phyloP scores from a whole-genome alignment of 208 protist genomes.

The Leishmania lainsoni region DNA sequence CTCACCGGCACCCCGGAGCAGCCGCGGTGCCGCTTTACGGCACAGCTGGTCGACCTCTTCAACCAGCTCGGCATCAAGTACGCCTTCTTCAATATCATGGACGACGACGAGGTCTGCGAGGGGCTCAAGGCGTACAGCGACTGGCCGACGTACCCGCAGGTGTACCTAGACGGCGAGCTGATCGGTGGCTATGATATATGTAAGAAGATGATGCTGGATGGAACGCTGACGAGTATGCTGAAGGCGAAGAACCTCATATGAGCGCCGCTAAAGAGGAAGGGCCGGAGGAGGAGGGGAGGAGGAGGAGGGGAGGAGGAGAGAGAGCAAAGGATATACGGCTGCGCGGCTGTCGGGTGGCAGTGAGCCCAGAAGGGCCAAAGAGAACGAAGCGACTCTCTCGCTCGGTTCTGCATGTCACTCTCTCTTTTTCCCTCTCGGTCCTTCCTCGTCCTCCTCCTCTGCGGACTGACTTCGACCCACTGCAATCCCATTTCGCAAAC shows the following conservation, averaged over 20 bases:
- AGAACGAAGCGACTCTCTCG: background rate
- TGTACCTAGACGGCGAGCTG: constrained; percentile 92
- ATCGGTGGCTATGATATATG: constrained; percentile 92
- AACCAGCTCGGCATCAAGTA: constrained; percentile 76
- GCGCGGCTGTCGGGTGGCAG: background rate
- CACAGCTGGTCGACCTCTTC: constrained; percentile 82
- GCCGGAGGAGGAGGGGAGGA: background rate
- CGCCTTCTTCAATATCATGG: constrained; percentile 90
- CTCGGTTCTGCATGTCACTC: background rate
- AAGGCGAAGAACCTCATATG: constrained; percentile 81
- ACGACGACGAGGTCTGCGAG: constrained; percentile 88
- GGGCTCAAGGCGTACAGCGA: constrained; percentile 91
- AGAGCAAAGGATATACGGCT: background rate
- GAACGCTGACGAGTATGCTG: constrained; percentile 66
- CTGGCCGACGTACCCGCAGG: constrained; percentile 94
- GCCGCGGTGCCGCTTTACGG: constrained; percentile 91
- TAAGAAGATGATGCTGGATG: constrained; percentile 81
- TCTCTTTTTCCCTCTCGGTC: background rate
- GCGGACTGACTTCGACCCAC: background rate
- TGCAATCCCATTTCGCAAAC: background rate
- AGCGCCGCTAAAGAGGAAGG: background rate
- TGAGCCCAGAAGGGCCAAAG: background rate
- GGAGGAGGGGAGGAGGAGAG: background rate
- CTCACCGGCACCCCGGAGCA: constrained; percentile 87
- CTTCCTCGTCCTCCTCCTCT: background rate